A percentile compares a stretch with the other conserved stretches of the same genome.
phyloP scores from a whole-genome alignment of 441 rosid genomes.

The Codiaeum variegatum region DNA sequence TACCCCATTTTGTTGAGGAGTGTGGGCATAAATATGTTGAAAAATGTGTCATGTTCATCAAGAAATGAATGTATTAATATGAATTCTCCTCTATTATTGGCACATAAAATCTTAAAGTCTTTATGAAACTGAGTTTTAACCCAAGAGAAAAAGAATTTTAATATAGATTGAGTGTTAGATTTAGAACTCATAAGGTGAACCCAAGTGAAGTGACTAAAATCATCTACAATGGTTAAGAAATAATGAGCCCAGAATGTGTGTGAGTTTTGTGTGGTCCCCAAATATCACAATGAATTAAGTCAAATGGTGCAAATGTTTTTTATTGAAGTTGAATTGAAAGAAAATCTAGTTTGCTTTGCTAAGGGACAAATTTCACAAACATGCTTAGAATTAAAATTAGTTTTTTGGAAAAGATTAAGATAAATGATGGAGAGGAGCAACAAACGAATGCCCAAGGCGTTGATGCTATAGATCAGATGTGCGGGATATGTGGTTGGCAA shows the following conservation, averaged over 20 bases:
- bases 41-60: not conserved
- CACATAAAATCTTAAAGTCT: not conserved
- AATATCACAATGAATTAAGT: not conserved
- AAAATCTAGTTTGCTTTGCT: not conserved
- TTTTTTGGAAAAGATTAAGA: not conserved
- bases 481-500: no score
- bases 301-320: not conserved
- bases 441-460: not conserved
- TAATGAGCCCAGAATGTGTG: no score
- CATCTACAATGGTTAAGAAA: no score
- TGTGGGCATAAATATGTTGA: not conserved
- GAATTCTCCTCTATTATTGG: not conserved
- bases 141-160: no score
- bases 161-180: no score
- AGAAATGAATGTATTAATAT: not conserved
- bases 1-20: not conserved
- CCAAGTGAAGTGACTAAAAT: no score
- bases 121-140: no score
- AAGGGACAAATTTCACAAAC: slow-evolving; percentile 5
- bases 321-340: slow-evolving; percentile 7
- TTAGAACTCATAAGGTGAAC: no score
- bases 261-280: no score
- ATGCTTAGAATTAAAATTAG: not conserved
- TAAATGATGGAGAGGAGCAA: not conserved
- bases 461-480: not conserved